Conservation (phyloP, 768 basidiomycete species). For the Mycena pura region DNA sequence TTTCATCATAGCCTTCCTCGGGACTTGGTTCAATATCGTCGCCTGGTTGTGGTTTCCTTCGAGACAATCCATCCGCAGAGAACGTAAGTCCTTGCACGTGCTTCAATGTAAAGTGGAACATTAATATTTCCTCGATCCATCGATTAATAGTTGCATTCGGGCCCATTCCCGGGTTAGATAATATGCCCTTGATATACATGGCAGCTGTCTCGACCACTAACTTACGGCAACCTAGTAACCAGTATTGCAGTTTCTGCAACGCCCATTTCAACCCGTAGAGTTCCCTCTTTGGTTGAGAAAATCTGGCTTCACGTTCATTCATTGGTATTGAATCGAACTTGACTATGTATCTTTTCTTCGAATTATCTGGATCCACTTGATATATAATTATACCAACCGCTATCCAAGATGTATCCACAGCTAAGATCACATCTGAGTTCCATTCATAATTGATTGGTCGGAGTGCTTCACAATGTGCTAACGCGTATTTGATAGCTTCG, state of each 20-base stretch:
- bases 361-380: constrained; percentile 35
- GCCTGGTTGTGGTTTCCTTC: constrained; percentile 3
- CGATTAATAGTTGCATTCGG: constrained; percentile 42
- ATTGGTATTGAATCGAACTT: constrained; percentile 46
- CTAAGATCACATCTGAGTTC: constrained; percentile 34
- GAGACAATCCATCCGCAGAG: constrained; percentile 27
- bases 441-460: constrained; percentile 41
- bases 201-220: constrained; percentile 42
- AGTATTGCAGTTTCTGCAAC: constrained; percentile 21
- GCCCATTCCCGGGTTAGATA: constrained; percentile 39
- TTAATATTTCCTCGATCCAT: constrained; percentile 41
- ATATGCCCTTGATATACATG: constrained; percentile 40
- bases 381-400: constrained; percentile 45
- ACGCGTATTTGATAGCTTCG: constrained; percentile 33
- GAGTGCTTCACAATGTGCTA: constrained; percentile 33
- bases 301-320: constrained; percentile 40
- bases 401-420: constrained; percentile 44
- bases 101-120: constrained; percentile 40
- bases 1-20: neutral
- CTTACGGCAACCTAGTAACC: constrained; percentile 31
- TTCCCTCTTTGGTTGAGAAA: constrained; percentile 49
- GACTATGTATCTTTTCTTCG: constrained; percentile 30
- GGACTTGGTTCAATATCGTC: neutral
- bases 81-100: constrained; percentile 35
- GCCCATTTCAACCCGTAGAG: constrained; percentile 42